A percentile compares a stretch with the other conserved stretches of the same genome.
phyloP scores from a whole-genome alignment of 441 rosid species.

The Dalechampia spathulata region DNA sequence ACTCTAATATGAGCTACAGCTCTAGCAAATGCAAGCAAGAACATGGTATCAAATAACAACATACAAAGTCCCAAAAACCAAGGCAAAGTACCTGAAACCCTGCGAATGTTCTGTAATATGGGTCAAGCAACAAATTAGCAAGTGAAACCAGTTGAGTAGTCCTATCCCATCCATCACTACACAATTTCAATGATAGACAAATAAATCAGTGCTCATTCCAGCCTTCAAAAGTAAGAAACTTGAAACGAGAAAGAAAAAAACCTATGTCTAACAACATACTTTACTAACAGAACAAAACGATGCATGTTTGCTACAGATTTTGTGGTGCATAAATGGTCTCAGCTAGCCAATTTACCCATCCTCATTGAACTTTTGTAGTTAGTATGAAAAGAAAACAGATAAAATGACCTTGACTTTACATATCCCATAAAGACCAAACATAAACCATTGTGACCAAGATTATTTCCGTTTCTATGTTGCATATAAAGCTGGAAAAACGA shows the following conservation, averaged over 20 bases:
- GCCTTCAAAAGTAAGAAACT: background rate
- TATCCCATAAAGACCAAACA: background rate
- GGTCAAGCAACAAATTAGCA: constrained; percentile 90
- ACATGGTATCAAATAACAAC: background rate
- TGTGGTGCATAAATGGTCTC: background rate
- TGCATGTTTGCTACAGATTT: background rate
- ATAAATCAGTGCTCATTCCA: background rate
- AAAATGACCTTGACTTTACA: too few relatives aligned
- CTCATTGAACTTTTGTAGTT: background rate
- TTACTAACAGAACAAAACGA: background rate
- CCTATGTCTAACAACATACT: background rate
- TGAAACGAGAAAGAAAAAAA: background rate
- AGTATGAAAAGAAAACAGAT: too few relatives aligned
- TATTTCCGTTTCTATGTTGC: background rate
- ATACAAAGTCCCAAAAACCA: background rate
- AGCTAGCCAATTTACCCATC: background rate
- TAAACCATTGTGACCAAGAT: background rate
- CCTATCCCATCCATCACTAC: constrained; percentile 99
- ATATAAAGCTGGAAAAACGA: background rate
- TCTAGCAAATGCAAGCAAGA: constrained; percentile 2
- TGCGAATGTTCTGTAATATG: constrained; percentile 85
- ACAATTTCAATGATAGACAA: constrained; percentile 17
- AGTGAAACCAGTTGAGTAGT: constrained; percentile 96
- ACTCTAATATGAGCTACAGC: background rate
- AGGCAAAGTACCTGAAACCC: constrained; percentile 84